These are phyloP conservation scores for Yamadazyma trypodendri DNA, from an alignment of 1,139 yeast genomes.

Conservation along the genomic window DNA sequence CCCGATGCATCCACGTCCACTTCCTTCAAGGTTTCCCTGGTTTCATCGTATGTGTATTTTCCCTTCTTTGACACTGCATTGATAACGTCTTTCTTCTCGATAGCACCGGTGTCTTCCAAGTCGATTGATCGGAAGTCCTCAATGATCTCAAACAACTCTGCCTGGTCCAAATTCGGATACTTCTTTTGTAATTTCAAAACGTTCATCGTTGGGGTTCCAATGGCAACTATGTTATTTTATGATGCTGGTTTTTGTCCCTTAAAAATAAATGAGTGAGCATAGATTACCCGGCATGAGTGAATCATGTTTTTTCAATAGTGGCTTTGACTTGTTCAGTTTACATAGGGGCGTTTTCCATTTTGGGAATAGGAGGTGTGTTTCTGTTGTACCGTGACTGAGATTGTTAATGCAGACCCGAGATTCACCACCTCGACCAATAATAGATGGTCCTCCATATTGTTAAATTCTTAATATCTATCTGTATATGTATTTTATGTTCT, in stretches of 20 bases:
- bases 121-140: conserved; percentile 80
- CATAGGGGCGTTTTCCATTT: no score
- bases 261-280: background rate
- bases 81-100: conserved; percentile 86
- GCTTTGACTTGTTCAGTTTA: background rate
- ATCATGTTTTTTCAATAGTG: conserved; percentile 1
- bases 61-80: conserved; percentile 81
- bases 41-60: conserved; percentile 81
- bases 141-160: conserved; percentile 78
- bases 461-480: no score
- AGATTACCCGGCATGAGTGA: background rate
- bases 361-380: no score
- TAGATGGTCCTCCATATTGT: no score
- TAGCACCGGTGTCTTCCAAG: conserved; percentile 92
- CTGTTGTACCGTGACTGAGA: no score
- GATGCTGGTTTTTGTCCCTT: conserved; percentile 1
- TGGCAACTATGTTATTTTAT: background rate
- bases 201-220: conserved; percentile 31
- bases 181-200: conserved; percentile 65
- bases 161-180: conserved; percentile 82
- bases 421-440: no score
- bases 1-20: conserved; percentile 97
- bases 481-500: no score
- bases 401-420: no score
- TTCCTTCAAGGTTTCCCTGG: conserved; percentile 86